Percentiles rank a stretch among this genome's conserved stretches.
These are phyloP conservation scores for Globisporangium perplexum DNA, from an alignment of 352 stramenopile species.

Conservation along the genomic window DNA sequence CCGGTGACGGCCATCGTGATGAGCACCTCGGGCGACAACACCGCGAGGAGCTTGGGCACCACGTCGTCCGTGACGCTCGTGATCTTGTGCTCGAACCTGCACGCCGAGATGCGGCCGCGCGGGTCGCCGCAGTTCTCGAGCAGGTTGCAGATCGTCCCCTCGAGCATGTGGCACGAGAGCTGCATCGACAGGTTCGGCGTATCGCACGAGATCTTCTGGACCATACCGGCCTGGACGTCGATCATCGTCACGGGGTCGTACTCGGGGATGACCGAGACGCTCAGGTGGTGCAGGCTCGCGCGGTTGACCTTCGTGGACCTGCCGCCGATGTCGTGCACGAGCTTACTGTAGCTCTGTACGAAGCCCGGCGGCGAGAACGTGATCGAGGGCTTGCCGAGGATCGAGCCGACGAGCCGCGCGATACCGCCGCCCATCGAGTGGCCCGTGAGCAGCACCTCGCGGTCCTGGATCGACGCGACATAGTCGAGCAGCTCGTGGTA, in stretches of 20 bases:
- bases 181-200: slow-evolving; percentile 86
- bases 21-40: slow-evolving; percentile 54
- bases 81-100: slow-evolving; percentile 75
- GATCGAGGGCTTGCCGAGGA: slow-evolving; percentile 69
- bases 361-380: slow-evolving; percentile 84
- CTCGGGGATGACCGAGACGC: slow-evolving; percentile 82
- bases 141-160: slow-evolving; percentile 83
- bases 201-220: slow-evolving; percentile 88
- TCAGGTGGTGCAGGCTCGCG: slow-evolving; percentile 72
- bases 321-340: slow-evolving; percentile 77
- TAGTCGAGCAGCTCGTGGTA: slow-evolving; percentile 86
- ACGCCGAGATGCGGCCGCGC: slow-evolving; percentile 52
- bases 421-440: slow-evolving; percentile 88
- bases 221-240: slow-evolving; percentile 83
- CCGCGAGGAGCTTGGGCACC: slow-evolving; percentile 32
- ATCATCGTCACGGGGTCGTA: slow-evolving; percentile 89
- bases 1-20: slow-evolving; percentile 40
- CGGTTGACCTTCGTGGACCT: slow-evolving; percentile 39
- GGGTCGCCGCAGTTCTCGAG: slow-evolving; percentile 72
- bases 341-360: slow-evolving; percentile 88
- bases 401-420: slow-evolving; percentile 74
- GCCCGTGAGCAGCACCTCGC: slow-evolving; percentile 80
- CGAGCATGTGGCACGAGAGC: slow-evolving; percentile 89
- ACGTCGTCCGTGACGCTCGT: slow-evolving; percentile 64
- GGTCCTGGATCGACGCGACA: slow-evolving; percentile 67